Evolutionary conservation across 495 filamentous ascomycete species (phyloP), one percentile per base, ranked within the genome.

Genomic region (Tuber brumale): DNA sequence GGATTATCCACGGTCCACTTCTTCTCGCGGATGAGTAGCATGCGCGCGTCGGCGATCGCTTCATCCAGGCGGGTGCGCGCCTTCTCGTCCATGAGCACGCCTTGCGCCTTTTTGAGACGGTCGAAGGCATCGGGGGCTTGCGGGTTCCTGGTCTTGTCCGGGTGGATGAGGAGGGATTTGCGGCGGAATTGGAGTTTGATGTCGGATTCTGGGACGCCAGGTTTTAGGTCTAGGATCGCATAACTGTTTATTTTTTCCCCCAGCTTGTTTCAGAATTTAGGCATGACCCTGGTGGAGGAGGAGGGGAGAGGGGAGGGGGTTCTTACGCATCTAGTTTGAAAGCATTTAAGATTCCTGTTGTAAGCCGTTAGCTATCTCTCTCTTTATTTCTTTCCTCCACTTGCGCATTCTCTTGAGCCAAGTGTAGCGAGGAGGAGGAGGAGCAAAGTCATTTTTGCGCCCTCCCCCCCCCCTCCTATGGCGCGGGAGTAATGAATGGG

Each of bases 131-230:
- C 94, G 1, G 95, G 95, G 14, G 95, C 95, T 43, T 86, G 88
- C 1, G 93, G 92, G 84, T 99, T 98, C 79, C 89, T 90, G 72
- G 96, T 97, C 85, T 98, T 98, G 86, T 99, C 95, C 18, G 95
- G 95, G 86, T 99, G 95, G 86, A 99, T 98, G 9, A 99, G 89
- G 45, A 99, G 91, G 23, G 95, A 99, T 84, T 97, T 98, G 81
- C 91, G 94, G 85, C 95, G 93, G 87, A 97, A 99, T 83, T 88
- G 87, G 76, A 90, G 85, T 85, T 97, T 98, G 87, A 99, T 98
- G 85, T 98, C 96, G 74, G 93, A 94, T 80, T 97, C 95, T 39
- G 95, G 90, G 46, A 97, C 93, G 82, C 95, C 95, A 10, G 95
- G 95, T 84, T 97, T 94, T 75, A 99, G 91, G 85, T 96, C 95